Percentiles rank a stretch among this genome's conserved stretches.
Evolutionary conservation across 352 stramenopile genomes (phyloP).

Genomic region (Phytophthora sp.): DNA sequence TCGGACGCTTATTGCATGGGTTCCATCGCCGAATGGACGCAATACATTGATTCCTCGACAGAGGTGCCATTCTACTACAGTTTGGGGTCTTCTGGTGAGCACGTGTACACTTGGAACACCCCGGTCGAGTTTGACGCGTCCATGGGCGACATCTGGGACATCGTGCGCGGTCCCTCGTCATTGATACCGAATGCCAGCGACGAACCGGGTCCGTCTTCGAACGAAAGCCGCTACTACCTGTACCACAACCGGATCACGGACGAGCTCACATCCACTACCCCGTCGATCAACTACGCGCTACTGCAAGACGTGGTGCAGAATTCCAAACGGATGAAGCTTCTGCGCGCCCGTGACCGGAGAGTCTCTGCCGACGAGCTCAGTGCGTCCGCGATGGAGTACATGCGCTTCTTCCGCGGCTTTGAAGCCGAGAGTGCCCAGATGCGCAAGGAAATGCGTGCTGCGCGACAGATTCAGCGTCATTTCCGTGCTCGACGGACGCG

Average conservation of each 20-base stretch:
- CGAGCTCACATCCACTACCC: conserved; percentile 51
- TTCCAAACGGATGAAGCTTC: conserved; percentile 64
- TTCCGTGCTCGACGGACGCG: conserved; percentile 56
- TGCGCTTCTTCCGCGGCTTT: conserved; percentile 73
- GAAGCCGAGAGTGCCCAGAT: conserved; percentile 63
- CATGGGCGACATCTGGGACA: conserved; percentile 62
- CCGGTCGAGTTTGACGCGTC: conserved; percentile 76
- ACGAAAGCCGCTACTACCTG: conserved; percentile 50
- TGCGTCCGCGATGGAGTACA: conserved; percentile 73
- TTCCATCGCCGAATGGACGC: conserved; percentile 71
- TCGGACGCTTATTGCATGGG: conserved; percentile 57
- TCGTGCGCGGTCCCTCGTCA: conserved; percentile 47
- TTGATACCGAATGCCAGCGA: not conserved
- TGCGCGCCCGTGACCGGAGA: conserved; percentile 65
- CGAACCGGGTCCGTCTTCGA: conserved; percentile 7
- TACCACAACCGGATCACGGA: conserved; percentile 70
- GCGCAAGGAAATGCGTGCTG: conserved; percentile 52
- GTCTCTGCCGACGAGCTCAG: conserved; percentile 45
- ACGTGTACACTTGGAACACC: conserved; percentile 59
- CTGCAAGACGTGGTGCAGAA: conserved; percentile 80
- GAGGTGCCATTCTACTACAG: conserved; percentile 63
- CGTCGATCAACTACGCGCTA: conserved; percentile 59
- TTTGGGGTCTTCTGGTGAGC: not conserved
- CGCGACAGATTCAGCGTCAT: conserved; percentile 67
- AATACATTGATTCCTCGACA: conserved; percentile 67